Evolutionary conservation across 169 alveolate species (phyloP).

Genomic region (Plasmodium gaboni): DNA sequence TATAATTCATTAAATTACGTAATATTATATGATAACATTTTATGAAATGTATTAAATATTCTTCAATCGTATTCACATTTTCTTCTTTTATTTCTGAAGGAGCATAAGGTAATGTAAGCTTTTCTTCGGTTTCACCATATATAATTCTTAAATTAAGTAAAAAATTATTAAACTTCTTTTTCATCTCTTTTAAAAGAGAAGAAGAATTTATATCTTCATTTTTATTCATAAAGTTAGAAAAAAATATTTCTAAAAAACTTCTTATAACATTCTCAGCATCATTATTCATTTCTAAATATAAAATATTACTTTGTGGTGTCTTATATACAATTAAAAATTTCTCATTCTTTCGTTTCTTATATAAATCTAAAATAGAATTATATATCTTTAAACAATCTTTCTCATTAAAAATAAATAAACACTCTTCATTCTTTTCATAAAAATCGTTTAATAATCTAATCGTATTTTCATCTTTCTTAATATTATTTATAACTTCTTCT

Average conservation of each 20-base stretch:
- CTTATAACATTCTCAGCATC: slow-evolving; percentile 72
- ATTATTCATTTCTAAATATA: slow-evolving; percentile 64
- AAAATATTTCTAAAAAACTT: slow-evolving; percentile 58
- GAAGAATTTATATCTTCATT: slow-evolving; percentile 69
- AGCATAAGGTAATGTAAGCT: slow-evolving; percentile 39
- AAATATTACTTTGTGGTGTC: slow-evolving; percentile 22
- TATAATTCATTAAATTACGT: slow-evolving; percentile 61
- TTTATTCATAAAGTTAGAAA: slow-evolving; percentile 69
- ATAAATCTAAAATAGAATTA: slow-evolving; percentile 32
- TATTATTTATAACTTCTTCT: slow-evolving; percentile 36
- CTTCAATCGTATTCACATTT: slow-evolving; percentile 44
- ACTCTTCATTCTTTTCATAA: slow-evolving; percentile 23
- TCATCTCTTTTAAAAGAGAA: slow-evolving; percentile 59
- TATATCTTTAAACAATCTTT: slow-evolving; percentile 40
- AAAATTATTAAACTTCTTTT: slow-evolving; percentile 72
- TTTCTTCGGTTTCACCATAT: slow-evolving; percentile 62
- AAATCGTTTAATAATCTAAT: slow-evolving; percentile 23
- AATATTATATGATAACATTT: slow-evolving; percentile 66
- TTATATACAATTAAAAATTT: slow-evolving; percentile 60
- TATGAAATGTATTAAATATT: slow-evolving; percentile 57
- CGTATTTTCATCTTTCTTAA: slow-evolving; percentile 30
- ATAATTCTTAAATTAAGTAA: slow-evolving; percentile 57
- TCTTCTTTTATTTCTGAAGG: slow-evolving; percentile 62
- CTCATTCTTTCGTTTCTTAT: slow-evolving; percentile 43
- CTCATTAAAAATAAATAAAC: slow-evolving; percentile 55